A percentile compares a stretch with the other conserved stretches of the same genome.
These are phyloP conservation scores for Didymella pinodella DNA, from an alignment of 2,329 filamentous ascomycete genomes.

Conservation along the genomic window DNA sequence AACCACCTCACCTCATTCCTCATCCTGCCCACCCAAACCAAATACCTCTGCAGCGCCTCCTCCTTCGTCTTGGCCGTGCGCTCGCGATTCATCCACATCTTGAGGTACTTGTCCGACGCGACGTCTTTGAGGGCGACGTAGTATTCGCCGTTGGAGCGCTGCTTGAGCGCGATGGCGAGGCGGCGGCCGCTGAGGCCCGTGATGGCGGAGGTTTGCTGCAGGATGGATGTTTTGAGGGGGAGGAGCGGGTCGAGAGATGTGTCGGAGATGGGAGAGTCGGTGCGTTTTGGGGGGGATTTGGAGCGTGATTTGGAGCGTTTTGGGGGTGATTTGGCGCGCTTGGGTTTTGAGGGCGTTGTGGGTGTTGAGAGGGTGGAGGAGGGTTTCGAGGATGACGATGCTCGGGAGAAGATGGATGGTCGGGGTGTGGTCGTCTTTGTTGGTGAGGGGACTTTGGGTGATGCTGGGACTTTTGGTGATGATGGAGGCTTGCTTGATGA, in stretches of 20 bases:
- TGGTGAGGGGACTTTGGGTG: constrained; percentile 6
- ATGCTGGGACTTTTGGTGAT: constrained; percentile 5
- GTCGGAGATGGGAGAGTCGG: constrained; percentile 17
- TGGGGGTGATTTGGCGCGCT: constrained; percentile 1
- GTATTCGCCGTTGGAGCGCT: constrained; percentile 34
- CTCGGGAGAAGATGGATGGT: not conserved
- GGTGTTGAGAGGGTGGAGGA: not conserved
- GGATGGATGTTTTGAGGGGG: constrained; percentile 12
- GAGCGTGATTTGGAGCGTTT: constrained; percentile 19
- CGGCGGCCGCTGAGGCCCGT: constrained; percentile 36
- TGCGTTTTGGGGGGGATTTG: constrained; percentile 13
- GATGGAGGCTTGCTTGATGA: constrained; percentile 2
- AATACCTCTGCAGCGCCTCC: constrained; percentile 37
- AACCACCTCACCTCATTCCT: constrained; percentile 34
- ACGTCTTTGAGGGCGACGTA: constrained; percentile 40
- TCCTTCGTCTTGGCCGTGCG: constrained; percentile 34
- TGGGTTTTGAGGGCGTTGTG: constrained; percentile 5
- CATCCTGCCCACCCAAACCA: constrained; percentile 38
- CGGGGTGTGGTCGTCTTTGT: not conserved
- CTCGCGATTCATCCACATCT: constrained; percentile 43
- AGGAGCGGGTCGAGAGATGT: not conserved
- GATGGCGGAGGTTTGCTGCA: constrained; percentile 26
- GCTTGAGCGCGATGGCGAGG: constrained; percentile 32
- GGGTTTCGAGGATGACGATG: not conserved
- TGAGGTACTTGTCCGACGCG: constrained; percentile 39